These are phyloP conservation scores for Neurospora sp. DNA, from an alignment of 495 filamentous ascomycete genomes.

Conservation along the genomic window DNA sequence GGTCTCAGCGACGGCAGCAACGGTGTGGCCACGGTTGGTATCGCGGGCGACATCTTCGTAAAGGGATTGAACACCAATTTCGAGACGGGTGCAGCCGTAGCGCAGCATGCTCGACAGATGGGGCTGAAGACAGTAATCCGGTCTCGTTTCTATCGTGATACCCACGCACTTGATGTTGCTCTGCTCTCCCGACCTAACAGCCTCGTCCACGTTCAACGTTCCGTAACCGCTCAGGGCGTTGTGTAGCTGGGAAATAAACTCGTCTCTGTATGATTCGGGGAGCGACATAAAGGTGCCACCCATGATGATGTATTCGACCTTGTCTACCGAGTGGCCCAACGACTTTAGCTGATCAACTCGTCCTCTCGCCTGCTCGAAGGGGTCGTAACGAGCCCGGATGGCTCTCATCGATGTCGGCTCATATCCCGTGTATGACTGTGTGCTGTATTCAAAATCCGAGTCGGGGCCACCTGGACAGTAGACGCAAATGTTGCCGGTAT, in stretches of 20 bases:
- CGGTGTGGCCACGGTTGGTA: slow-evolving; percentile 94
- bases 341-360: slow-evolving; percentile 93
- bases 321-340: slow-evolving; percentile 92
- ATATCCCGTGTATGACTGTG: slow-evolving; percentile 96
- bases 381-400: slow-evolving; percentile 93
- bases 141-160: slow-evolving; percentile 95
- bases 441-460: slow-evolving; percentile 97
- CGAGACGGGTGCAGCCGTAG: slow-evolving; percentile 90
- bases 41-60: slow-evolving; percentile 98
- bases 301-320: slow-evolving; percentile 99
- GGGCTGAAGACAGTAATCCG: slow-evolving; percentile 89
- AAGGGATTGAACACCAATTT: slow-evolving; percentile 90
- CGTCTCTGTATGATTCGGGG: slow-evolving; percentile 74
- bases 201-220: slow-evolving; percentile 85
- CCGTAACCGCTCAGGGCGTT: slow-evolving; percentile 93
- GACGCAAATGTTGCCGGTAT: slow-evolving; percentile 96
- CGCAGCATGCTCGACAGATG: slow-evolving; percentile 90
- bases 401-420: slow-evolving; percentile 98
- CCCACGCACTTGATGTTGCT: slow-evolving; percentile 94
- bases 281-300: slow-evolving; percentile 98
- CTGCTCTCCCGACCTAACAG: slow-evolving; percentile 84
- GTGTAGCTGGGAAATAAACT: slow-evolving; percentile 91
- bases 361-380: slow-evolving; percentile 92
- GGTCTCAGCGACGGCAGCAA: slow-evolving; percentile 86
- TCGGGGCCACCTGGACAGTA: slow-evolving; percentile 97